Conservation (phyloP, 2,329 filamentous ascomycete genomes). For the Aspergillus sp. region DNA sequence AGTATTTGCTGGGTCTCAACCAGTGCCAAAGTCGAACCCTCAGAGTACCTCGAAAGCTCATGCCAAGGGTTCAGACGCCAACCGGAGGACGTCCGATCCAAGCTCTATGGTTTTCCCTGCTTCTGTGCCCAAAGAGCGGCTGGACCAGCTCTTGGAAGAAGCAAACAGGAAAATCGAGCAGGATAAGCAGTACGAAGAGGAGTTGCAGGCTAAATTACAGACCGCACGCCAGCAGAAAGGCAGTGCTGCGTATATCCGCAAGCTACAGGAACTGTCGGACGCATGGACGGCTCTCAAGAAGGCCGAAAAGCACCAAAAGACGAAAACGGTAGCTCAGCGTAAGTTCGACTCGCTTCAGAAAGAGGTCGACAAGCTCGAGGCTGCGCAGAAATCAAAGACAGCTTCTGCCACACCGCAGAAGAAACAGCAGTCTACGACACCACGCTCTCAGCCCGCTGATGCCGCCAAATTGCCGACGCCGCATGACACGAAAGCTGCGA, state of each 20-base stretch:
- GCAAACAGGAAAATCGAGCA: conserved; percentile 15
- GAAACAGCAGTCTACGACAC: neutral
- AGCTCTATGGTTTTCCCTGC: conserved; percentile 19
- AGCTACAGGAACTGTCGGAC: neutral
- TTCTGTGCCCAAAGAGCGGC: conserved; percentile 11
- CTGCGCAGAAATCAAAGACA: neutral
- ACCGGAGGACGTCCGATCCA: conserved; percentile 6
- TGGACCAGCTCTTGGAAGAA: conserved; percentile 15
- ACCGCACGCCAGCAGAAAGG: conserved; percentile 8
- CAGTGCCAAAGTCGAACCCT: conserved; percentile 14
- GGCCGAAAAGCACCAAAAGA: neutral
- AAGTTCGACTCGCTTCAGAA: conserved; percentile 8
- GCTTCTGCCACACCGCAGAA: neutral
- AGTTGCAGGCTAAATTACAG: conserved; percentile 15
- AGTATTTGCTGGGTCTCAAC: conserved; percentile 9
- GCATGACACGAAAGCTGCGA: neutral
- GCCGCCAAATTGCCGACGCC: neutral
- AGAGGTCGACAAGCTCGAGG: conserved; percentile 16
- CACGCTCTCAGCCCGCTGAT: neutral
- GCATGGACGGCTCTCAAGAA: neutral
- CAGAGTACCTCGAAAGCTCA: conserved; percentile 3
- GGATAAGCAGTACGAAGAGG: conserved; percentile 10
- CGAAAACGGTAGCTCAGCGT: neutral
- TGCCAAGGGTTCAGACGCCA: neutral
- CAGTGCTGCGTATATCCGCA: conserved; percentile 9